Evolutionary conservation across 2,329 filamentous ascomycete species (phyloP), one percentile per base, ranked within the genome.

Genomic region (Colletotrichum tofieldiae): DNA sequence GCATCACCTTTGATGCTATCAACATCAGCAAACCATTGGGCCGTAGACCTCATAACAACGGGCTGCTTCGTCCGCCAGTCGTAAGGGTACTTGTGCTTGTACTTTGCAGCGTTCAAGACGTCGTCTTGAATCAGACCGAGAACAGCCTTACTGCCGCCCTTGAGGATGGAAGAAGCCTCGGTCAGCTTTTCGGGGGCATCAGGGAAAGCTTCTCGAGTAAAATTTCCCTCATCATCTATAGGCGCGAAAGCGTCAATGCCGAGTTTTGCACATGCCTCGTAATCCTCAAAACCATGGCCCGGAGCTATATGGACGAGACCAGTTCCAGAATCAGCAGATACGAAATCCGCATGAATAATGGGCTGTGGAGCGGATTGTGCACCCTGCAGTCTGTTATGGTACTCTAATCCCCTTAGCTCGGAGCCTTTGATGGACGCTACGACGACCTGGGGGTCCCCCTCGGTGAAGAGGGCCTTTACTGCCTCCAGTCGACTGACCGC

Each of bases 21-120:
- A 2, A 98, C 94, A 81, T 98, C 94, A 14, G 96, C 95, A 79
- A 99, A 99, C 96, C 96, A 99, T 82, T 99, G 96, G 47, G 95
- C 94, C 0, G 97, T 99, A 4, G 96, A 96, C 75, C 96, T 87
- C 43, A 97, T 90, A 72, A 99, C 94, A 61, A 99, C 92, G 1
- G 96, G 96, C 76, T 93, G 88, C 82, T 98, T 99, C 0, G 96
- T 97, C 65, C 96, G 90, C 96, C 96, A 99, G 82, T 99, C 96
- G 76, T 98, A 98, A 0, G 96, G 96, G 80, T 98, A 98, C 81
- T 98, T 98, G 86, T 99, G 96, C 64, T 87, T 88, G 79, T 96
- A 93, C 68, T 86, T 87, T 76, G 97, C 93, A 5, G 88, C 89
- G 49, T 88, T 87, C 51, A 98, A 84, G 4, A 98, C 88, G 72